Conservation (phyloP, 2,329 filamentous ascomycete genomes). For the Mariannaea elegans region DNA sequence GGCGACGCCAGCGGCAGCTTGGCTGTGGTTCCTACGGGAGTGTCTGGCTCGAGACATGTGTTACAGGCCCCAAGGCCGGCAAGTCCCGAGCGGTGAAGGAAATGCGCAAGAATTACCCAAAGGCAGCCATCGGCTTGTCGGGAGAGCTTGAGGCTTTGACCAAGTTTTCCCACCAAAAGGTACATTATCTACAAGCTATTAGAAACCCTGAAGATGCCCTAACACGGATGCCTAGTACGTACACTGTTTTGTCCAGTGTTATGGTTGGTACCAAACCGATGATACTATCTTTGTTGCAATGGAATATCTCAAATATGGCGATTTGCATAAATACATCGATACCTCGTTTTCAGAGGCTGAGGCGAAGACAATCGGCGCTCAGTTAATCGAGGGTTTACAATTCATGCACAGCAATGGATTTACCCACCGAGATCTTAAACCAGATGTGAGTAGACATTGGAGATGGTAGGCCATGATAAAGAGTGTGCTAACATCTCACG, state of each 20-base stretch:
- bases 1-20: background rate
- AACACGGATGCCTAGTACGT: background rate
- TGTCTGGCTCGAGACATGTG: background rate
- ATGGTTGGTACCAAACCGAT: background rate
- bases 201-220: background rate
- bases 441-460: background rate
- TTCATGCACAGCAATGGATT: constrained; percentile 7
- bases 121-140: background rate
- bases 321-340: background rate
- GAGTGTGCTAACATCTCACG: no score
- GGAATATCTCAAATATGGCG: constrained; percentile 5
- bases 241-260: background rate
- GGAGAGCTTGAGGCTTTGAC: constrained; percentile 7
- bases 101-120: background rate
- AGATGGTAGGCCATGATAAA: no score
- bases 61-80: background rate
- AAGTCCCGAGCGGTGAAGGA: background rate
- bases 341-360: background rate
- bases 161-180: constrained; percentile 1
- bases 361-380: background rate
- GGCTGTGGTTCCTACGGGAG: background rate
- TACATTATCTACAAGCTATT: no score
- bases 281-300: constrained; percentile 1
- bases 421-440: constrained; percentile 1
- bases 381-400: background rate